Conservation (phyloP, 1,284 basidiomycete species). For the Dichomitus squalens region DNA sequence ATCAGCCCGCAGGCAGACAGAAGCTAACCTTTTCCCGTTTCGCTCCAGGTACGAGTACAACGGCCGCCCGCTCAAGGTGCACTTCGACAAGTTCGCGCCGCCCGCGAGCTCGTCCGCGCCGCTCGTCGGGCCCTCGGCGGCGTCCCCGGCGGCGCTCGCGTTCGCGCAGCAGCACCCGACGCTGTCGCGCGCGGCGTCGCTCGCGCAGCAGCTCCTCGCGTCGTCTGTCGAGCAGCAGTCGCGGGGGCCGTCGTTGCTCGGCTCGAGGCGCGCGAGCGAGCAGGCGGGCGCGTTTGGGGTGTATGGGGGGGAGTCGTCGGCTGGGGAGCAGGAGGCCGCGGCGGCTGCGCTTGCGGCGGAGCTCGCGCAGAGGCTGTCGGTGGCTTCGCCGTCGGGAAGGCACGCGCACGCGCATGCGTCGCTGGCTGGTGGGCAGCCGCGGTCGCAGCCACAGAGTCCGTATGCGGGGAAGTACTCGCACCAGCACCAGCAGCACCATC, state of each 20-base stretch:
- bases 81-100: constrained; percentile 77
- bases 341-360: constrained; percentile 11
- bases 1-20: too few species aligned
- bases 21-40: neutral
- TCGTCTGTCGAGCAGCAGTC: constrained; percentile 19
- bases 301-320: neutral
- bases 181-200: constrained; percentile 19
- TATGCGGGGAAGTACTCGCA: too few species aligned
- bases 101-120: constrained; percentile 31
- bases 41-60: constrained; percentile 78
- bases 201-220: constrained; percentile 25
- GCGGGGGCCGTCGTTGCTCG: constrained; percentile 7
- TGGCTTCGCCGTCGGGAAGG: constrained; percentile 10
- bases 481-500: constrained; percentile 10
- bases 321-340: neutral
- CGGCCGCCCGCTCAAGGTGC: constrained; percentile 83
- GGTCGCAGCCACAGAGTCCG: too few species aligned
- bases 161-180: constrained; percentile 12
- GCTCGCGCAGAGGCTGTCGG: constrained; percentile 17
- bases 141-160: constrained; percentile 21
- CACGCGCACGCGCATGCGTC: too few species aligned
- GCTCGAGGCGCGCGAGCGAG: constrained; percentile 12
- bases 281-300: neutral
- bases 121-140: constrained; percentile 29
- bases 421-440: too few species aligned